Base-by-base conservation (phyloP, 306 rosid species). In the Citrullus amarus region DNA sequence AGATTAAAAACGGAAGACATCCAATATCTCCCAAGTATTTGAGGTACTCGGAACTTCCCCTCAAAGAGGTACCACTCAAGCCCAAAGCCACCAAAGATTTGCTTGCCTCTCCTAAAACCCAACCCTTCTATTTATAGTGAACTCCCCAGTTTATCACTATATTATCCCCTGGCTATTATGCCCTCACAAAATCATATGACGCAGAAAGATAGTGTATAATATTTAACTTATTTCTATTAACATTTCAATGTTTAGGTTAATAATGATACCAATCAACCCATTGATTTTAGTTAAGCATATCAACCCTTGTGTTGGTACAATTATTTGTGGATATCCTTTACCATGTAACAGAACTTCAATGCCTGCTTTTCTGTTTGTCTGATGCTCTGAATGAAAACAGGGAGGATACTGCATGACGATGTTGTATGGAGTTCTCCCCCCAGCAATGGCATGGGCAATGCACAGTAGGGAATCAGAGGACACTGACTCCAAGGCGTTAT, bases 391-490 rank as follows among this genome's bases (percentile, higher is more conserved):
- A 55, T 36, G 77, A 10, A 39, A 81, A 46, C 76, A 92, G 96
- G 97, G 97, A 68, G 96, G 92, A 13, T 90, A 92, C 81, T 88
- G 95, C 73, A 87, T 92, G 97, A 85, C 93, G 77, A 86, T 88
- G 79, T 84, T 90, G 41, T 92, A 63, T 83, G 97, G 97, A 80
- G 86, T 92, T 87, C 91, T 90, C 41, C 97, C 95, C 16, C 97
- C 95, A 6, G 94, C 90, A 79, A 90, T 90, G 95, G 91, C 93
- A 13, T 90, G 90, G 91, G 84, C 79, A 82, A 85, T 87, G 93
- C 79, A 82, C 55, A 81, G 59, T 79, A 78, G 43, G 32, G 82
- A 88, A 75, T 13, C 81, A 0, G 78, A 84, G 38, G 54, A 53
- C 75, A 60, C 83, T 11, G 80, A 79, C 50, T 44, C 32, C 18